phyloP scores from a whole-genome alignment of 1,139 yeast species.

The Kodamaea derodonti region DNA sequence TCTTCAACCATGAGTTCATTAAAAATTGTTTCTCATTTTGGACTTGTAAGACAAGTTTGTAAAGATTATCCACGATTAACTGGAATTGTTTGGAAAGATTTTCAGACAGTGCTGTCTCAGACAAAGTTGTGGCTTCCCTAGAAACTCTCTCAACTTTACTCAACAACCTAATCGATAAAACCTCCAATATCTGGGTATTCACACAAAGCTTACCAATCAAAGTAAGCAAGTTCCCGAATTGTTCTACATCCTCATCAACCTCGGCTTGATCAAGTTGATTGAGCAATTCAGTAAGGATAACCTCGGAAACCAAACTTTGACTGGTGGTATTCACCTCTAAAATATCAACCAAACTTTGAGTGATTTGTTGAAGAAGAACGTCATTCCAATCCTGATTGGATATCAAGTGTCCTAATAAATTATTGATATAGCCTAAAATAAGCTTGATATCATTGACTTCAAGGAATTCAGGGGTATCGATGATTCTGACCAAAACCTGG shows the following conservation, averaged over 20 bases:
- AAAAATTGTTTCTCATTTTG: conserved; percentile 25
- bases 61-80: conserved; percentile 23
- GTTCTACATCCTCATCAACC: conserved; percentile 23
- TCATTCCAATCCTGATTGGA: conserved; percentile 32
- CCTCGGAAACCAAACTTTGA: conserved; percentile 45
- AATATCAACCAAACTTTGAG: conserved; percentile 53
- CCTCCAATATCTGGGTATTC: conserved; percentile 46
- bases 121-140: conserved; percentile 12
- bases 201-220: conserved; percentile 44
- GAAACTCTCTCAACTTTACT: conserved; percentile 36
- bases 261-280: conserved; percentile 28
- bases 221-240: conserved; percentile 31
- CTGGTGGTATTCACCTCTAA: conserved; percentile 18
- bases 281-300: conserved; percentile 59
- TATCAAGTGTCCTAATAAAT: conserved; percentile 42
- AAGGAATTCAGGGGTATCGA: conserved; percentile 45
- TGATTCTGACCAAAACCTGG: conserved; percentile 56
- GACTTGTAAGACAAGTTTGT: conserved; percentile 21
- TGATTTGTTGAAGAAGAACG: conserved; percentile 29
- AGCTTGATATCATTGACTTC: conserved; percentile 53
- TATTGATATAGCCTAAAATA: conserved; percentile 65
- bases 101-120: no score
- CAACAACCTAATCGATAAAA: conserved; percentile 46
- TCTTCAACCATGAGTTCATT: conserved; percentile 41
- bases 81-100: conserved; percentile 14